Evolutionary conservation across 2,329 filamentous ascomycete genomes (phyloP), one percentile per base, ranked within the genome.

Genomic region (Aspergillus quadrilineatus): DNA sequence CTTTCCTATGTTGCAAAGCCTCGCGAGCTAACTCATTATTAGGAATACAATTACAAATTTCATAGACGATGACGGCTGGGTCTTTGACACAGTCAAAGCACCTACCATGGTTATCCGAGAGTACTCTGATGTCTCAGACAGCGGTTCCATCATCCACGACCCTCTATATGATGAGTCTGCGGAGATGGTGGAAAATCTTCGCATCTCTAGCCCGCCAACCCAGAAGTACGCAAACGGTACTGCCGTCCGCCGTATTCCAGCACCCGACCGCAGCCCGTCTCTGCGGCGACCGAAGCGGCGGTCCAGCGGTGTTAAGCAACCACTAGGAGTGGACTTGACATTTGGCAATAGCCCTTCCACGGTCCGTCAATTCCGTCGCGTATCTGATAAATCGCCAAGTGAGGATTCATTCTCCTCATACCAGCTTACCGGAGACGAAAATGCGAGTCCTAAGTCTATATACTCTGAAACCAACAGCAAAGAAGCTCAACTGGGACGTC

Each of bases 301-400:
- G 42, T 75, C 75, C 8, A 80, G 77, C 55, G 80, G 80, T 2
- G 73, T 84, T 1, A 92, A 90, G 73, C 87, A 90, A 62, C 92
- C 93, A 0, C 81, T 97, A 1, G 91, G 92, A 54, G 83, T 94
- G 1, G 91, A 97, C 67, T 87, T 96, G 80, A 95, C 89, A 5
- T 97, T 95, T 75, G 94, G 93, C 50, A 97, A 97, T 73, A 89
- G 88, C 6, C 90, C 90, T 1, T 97, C 93, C 1, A 96, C 92
- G 14, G 90, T 96, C 63, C 88, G 92, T 53, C 87, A 96, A 51
- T 97, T 97, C 79, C 89, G 90, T 61, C 86, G 93, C 26, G 91
- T 96, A 0, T 94, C 92, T 0, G 89, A 90, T 65, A 78, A 79
- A 81, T 64, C 85, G 80, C 22, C 67, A 3, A 55, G 51, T 10